phyloP scores from a whole-genome alignment of 2,329 filamentous ascomycete species.

The Cercospora sp. region DNA sequence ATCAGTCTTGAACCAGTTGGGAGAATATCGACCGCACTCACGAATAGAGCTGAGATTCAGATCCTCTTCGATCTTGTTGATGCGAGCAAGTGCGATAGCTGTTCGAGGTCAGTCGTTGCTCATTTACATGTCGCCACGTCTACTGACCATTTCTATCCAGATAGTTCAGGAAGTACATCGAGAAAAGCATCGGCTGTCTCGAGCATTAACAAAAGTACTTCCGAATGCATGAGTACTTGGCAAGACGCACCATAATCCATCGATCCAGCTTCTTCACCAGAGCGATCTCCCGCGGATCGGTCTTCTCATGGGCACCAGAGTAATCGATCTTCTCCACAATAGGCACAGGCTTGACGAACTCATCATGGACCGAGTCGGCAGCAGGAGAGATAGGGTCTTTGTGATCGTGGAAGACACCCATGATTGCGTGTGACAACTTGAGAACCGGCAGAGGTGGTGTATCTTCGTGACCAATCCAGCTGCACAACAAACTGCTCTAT shows the following conservation, averaged over 20 bases:
- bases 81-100: constrained; percentile 32
- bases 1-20: no score
- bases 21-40: no score
- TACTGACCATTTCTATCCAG: constrained; percentile 46
- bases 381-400: neutral
- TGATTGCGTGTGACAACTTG: neutral
- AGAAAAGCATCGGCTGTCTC: constrained; percentile 50
- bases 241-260: constrained; percentile 2
- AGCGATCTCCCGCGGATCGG: constrained; percentile 6
- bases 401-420: neutral
- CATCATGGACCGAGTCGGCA: neutral
- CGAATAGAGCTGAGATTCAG: constrained; percentile 39
- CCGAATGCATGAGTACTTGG: neutral
- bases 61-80: constrained; percentile 45
- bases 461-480: neutral
- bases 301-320: constrained; percentile 26
- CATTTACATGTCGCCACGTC: neutral
- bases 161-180: constrained; percentile 78
- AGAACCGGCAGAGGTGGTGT: neutral
- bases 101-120: constrained; percentile 17
- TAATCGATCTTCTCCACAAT: constrained; percentile 24
- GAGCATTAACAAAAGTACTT: neutral
- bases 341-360: neutral
- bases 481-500: neutral
- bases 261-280: constrained; percentile 12